These are phyloP conservation scores for Blastomyces parvus DNA, from an alignment of 2,329 filamentous ascomycete genomes.

Conservation along the genomic window DNA sequence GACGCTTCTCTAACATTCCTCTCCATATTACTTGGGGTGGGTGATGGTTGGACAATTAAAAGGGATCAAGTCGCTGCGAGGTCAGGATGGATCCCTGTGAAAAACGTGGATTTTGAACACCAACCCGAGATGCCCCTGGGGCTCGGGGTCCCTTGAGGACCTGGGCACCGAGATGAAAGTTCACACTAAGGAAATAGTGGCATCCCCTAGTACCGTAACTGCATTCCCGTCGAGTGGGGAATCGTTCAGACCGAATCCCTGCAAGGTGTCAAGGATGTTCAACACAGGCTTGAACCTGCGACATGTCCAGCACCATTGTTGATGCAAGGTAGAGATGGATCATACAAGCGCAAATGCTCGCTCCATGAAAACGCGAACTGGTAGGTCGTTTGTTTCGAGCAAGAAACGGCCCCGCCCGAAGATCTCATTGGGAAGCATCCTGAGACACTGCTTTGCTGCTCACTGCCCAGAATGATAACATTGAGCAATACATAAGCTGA, in stretches of 20 bases:
- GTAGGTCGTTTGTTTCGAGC: background rate
- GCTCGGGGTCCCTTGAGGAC: background rate
- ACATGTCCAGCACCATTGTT: background rate
- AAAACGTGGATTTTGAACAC: background rate
- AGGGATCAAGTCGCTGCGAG: background rate
- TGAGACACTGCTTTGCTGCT: background rate
- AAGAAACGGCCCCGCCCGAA: background rate
- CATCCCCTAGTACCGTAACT: background rate
- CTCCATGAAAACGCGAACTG: background rate
- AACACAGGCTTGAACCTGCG: background rate
- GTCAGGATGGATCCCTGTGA: background rate
- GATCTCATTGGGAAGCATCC: background rate
- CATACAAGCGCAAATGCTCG: background rate
- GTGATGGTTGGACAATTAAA: background rate
- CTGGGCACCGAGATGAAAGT: background rate
- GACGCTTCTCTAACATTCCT: too few species aligned
- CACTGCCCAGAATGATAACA: background rate
- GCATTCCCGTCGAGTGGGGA: background rate
- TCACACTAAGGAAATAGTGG: background rate
- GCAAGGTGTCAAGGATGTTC: conserved; percentile 3
- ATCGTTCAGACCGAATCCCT: background rate
- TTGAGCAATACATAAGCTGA: background rate
- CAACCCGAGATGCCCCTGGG: background rate
- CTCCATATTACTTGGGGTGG: background rate
- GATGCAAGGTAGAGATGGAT: background rate